Base-by-base conservation (phyloP, 2,329 filamentous ascomycete genomes). In the Trichothecium sympodiale region DNA sequence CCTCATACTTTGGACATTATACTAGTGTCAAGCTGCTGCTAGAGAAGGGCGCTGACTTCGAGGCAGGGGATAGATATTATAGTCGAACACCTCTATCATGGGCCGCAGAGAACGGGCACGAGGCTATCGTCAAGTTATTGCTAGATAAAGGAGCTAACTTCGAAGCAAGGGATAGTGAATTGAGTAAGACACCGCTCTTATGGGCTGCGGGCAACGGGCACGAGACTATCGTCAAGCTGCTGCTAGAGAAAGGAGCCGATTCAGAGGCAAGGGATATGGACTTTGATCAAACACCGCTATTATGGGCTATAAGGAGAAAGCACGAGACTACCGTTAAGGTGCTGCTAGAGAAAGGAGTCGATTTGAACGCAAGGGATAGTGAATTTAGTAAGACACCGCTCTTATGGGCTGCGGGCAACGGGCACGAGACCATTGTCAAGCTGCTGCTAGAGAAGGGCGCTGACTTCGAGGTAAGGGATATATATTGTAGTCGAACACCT, bases 61-160 rank as follows among this genome's bases (percentile, higher is more conserved):
- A n/a, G n/a, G n/a, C n/a, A n/a, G n/a, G n/a, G n/a, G n/a, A 9
- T 13, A 25, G 17, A 36, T 16, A 16, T 6, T 7, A 12, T 14
- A 27, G 26, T 10, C 25, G 17, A 13, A 29, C 34, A 29, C 23
- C 34, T 7, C 23, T 36, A 13, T 36, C n/a, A 23, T 34, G 33
- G 33, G 34, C 34, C 18, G 27, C 34, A n/a, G 8, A 5, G 10
- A 30, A 30, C 5, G 27, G 34, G 8, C 34, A 29, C 25, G 34
- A 36, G 25, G 26, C 25, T 16, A 17, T 35, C 13, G 20, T 18
- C 8, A 28, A 27, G 27, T 13, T 36, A 9, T 18, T 36, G 20
- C 23, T 36, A 23, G 34, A 36, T 8, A 36, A 36, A 29, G 34
- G 34, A 10, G 34, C 34, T 17, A 25, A 36, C 17, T 30, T 30